Conservation (phyloP, 345 rosid genomes). For the Mercurialis annua region DNA sequence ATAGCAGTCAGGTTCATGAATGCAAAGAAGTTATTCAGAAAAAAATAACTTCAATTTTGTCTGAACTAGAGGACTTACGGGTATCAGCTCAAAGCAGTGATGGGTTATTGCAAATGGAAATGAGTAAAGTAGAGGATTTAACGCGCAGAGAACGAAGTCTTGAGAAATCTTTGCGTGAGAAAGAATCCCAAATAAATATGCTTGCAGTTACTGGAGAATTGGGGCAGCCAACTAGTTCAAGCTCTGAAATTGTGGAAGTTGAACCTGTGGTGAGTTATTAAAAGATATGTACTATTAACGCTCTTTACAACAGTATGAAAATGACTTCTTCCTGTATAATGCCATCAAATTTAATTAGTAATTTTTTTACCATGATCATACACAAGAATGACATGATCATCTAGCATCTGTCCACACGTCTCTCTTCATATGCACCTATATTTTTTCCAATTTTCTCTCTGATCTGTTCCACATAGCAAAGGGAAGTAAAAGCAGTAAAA, state of each 20-base stretch:
- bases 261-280: slow-evolving; percentile 80
- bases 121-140: slow-evolving; percentile 69
- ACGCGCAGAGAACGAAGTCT: slow-evolving; percentile 55
- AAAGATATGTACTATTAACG: not conserved
- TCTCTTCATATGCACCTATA: not conserved
- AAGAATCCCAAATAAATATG: slow-evolving; percentile 58
- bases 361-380: not conserved
- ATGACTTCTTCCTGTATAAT: not conserved
- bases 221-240: slow-evolving; percentile 31
- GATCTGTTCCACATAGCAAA: not conserved
- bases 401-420: not conserved
- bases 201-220: slow-evolving; percentile 42
- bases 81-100: slow-evolving; percentile 55
- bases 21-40: slow-evolving; percentile 63
- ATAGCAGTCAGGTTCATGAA: slow-evolving; percentile 32
- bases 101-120: slow-evolving; percentile 59
- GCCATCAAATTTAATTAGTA: not conserved
- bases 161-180: slow-evolving; percentile 59
- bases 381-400: not conserved
- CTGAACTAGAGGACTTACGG: slow-evolving; percentile 57
- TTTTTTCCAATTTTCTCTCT: not conserved
- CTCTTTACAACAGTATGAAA: not conserved
- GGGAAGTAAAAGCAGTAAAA: not conserved
- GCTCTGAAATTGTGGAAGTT: slow-evolving; percentile 72
- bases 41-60: slow-evolving; percentile 49